phyloP scores from a whole-genome alignment of 2,329 filamentous ascomycete species.

The Pseudonectria foliicola region DNA sequence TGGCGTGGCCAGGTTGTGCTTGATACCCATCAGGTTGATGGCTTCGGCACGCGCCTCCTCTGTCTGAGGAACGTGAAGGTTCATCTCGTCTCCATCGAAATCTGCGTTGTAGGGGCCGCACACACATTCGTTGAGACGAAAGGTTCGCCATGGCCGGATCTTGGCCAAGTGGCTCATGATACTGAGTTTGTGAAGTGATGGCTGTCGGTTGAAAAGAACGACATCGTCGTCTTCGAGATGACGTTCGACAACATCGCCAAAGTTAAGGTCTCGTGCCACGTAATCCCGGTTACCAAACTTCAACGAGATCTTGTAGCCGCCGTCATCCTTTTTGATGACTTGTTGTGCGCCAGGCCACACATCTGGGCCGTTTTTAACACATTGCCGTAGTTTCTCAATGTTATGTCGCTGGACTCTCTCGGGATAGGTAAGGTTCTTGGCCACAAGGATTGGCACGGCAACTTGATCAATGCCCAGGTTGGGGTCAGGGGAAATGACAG shows the following conservation, averaged over 20 bases:
- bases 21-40: slow-evolving; percentile 94
- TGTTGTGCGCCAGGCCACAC: slow-evolving; percentile 85
- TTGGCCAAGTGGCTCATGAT: slow-evolving; percentile 95
- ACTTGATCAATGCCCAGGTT: slow-evolving; percentile 92
- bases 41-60: slow-evolving; percentile 95
- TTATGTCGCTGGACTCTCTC: slow-evolving; percentile 83
- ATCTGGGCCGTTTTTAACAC: slow-evolving; percentile 67
- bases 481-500: slow-evolving; percentile 94
- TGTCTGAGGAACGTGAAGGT: slow-evolving; percentile 93
- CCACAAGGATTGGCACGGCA: slow-evolving; percentile 83
- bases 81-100: slow-evolving; percentile 99
- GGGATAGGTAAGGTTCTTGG: slow-evolving; percentile 92
- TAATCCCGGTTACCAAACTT: slow-evolving; percentile 65
- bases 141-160: slow-evolving; percentile 89
- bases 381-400: slow-evolving; percentile 68
- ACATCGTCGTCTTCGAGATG: slow-evolving; percentile 94
- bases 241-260: slow-evolving; percentile 86
- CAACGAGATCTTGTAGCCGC: slow-evolving; percentile 63
- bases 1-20: slow-evolving; percentile 89
- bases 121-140: slow-evolving; percentile 95
- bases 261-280: slow-evolving; percentile 65
- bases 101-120: slow-evolving; percentile 98
- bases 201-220: slow-evolving; percentile 95
- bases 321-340: slow-evolving; percentile 64
- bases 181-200: slow-evolving; percentile 95